Conservation (phyloP, 306 rosid species). For the Fragaria ananassa region DNA sequence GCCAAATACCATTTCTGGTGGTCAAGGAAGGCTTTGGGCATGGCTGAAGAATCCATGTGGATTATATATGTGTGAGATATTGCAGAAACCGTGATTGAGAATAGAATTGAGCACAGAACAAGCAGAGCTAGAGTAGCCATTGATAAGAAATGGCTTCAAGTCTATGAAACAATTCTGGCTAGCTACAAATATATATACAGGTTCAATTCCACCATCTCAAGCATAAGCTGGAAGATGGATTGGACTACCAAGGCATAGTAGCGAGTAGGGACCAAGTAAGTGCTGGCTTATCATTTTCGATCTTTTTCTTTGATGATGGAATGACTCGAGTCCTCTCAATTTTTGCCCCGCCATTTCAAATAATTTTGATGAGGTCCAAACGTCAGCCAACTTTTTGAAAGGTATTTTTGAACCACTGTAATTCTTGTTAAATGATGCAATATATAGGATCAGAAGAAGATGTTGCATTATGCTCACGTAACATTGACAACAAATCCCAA, state of each 20-base stretch:
- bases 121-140: slow-evolving; percentile 19
- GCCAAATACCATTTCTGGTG: slow-evolving; percentile 21
- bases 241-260: neutral
- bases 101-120: neutral
- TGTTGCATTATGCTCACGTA: neutral
- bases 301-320: neutral
- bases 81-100: slow-evolving; percentile 12
- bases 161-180: neutral
- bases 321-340: no score
- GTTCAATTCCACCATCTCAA: neutral
- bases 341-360: neutral
- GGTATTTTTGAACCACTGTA: neutral
- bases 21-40: slow-evolving; percentile 21
- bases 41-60: slow-evolving; percentile 21
- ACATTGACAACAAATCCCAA: neutral
- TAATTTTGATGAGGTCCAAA: neutral
- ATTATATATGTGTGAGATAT: slow-evolving; percentile 6
- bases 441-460: neutral
- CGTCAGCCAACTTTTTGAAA: neutral
- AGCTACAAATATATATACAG: no score
- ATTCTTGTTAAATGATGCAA: neutral
- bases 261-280: neutral
- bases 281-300: neutral
- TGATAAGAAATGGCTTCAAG: neutral
- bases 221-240: neutral